phyloP scores from a whole-genome alignment of 192 early-diverging fungal species.

The Podila epigama region DNA sequence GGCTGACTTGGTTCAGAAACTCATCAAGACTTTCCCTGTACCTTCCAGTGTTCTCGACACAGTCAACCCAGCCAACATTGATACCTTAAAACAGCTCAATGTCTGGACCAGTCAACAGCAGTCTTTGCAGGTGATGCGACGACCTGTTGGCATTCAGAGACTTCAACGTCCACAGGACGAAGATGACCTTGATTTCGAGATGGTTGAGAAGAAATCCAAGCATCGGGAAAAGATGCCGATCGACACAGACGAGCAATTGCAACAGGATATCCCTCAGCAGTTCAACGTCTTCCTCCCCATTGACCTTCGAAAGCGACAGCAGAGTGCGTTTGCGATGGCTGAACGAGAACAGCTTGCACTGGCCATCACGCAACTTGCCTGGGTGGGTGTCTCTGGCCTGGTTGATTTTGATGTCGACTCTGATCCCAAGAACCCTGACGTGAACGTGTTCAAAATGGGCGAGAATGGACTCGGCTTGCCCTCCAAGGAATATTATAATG shows the following conservation, averaged over 20 bases:
- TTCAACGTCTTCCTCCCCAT: neutral
- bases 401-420: slow-evolving; percentile 56
- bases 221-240: neutral
- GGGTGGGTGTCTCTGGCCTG: slow-evolving; percentile 48
- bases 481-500: slow-evolving; percentile 71
- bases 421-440: slow-evolving; percentile 66
- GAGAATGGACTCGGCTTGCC: slow-evolving; percentile 67
- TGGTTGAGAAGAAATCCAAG: neutral
- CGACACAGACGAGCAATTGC: neutral
- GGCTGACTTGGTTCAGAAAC: slow-evolving; percentile 31
- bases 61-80: neutral
- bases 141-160: neutral
- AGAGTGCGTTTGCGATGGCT: neutral
- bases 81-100: neutral
- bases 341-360: slow-evolving; percentile 35
- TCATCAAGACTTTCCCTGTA: slow-evolving; percentile 47
- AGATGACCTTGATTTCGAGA: too few relatives aligned
- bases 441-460: slow-evolving; percentile 54
- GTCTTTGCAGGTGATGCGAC: too few relatives aligned
- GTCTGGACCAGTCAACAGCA: neutral
- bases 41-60: slow-evolving; percentile 17
- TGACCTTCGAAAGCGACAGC: neutral
- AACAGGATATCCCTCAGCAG: neutral
- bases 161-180: neutral
- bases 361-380: slow-evolving; percentile 29